A percentile compares a stretch with the other conserved stretches of the same genome.
These are phyloP conservation scores for Cardamine resedifolia DNA, from an alignment of 345 rosid species.

Conservation along the genomic window DNA sequence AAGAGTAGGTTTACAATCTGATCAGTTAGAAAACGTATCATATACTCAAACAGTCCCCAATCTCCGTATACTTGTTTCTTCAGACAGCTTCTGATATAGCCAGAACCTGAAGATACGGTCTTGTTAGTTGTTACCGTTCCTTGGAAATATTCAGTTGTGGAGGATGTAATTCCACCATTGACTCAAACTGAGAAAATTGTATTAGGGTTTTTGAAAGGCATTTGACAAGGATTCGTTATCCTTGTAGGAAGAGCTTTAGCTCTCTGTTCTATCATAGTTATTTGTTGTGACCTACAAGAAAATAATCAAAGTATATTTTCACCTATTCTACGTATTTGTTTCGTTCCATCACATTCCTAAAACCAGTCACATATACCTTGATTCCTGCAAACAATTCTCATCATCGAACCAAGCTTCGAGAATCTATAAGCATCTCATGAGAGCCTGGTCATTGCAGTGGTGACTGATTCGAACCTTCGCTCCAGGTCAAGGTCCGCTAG, in stretches of 20 bases:
- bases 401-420: background rate
- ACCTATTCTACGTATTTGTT: background rate
- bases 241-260: background rate
- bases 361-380: background rate
- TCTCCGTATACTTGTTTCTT: background rate
- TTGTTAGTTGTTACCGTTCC: background rate
- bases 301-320: background rate
- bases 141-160: background rate
- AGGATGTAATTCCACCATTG: background rate
- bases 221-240: background rate
- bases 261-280: background rate
- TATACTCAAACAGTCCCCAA: background rate
- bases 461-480: background rate
- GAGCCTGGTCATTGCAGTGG: background rate
- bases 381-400: background rate
- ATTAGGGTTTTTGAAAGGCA: background rate
- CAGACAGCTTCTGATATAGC: background rate
- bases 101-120: background rate
- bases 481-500: background rate
- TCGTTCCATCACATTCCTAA: background rate
- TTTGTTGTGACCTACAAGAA: background rate
- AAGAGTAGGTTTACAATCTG: background rate
- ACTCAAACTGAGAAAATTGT: background rate
- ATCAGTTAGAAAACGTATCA: background rate
- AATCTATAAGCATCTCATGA: background rate